phyloP scores from a whole-genome alignment of 2,329 filamentous ascomycete species.

The Aspergillus carbonarius region DNA sequence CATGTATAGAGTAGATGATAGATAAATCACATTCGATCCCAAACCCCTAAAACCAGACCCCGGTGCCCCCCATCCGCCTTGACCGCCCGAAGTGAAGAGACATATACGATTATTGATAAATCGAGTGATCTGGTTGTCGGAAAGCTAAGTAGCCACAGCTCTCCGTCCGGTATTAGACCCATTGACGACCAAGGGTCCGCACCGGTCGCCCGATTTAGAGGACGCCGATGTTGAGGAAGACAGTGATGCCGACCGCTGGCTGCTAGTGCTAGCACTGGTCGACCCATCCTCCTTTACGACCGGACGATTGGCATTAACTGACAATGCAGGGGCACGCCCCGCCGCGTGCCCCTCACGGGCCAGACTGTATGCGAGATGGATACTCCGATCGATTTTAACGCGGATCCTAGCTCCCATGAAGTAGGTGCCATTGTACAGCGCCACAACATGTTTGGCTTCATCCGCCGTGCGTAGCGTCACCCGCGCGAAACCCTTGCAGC shows the following conservation, averaged over 20 bases:
- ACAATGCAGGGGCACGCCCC: not conserved
- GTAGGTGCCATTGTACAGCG: conserved; percentile 32
- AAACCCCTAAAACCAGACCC: too few relatives aligned
- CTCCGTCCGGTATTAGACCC: conserved; percentile 29
- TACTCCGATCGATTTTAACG: conserved; percentile 32
- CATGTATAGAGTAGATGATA: too few relatives aligned
- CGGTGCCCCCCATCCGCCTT: too few relatives aligned
- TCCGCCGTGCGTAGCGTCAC: conserved; percentile 35
- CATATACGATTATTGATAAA: too few relatives aligned
- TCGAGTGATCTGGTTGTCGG: not conserved
- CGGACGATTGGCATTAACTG: not conserved
- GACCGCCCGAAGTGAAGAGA: too few relatives aligned
- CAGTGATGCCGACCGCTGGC: not conserved
- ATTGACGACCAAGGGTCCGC: conserved; percentile 35
- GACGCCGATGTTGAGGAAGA: not conserved
- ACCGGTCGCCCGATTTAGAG: conserved; percentile 14
- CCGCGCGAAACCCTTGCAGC: conserved; percentile 27
- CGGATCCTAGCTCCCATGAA: conserved; percentile 36
- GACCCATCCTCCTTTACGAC: not conserved
- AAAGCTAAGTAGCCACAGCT: conserved; percentile 14
- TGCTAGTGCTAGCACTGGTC: not conserved
- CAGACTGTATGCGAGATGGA: conserved; percentile 6
- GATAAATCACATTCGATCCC: too few relatives aligned
- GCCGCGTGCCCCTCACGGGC: not conserved
- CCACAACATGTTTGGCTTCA: conserved; percentile 36